phyloP scores from a whole-genome alignment of 2,329 filamentous ascomycete species.

The Ascochyta rabiei region DNA sequence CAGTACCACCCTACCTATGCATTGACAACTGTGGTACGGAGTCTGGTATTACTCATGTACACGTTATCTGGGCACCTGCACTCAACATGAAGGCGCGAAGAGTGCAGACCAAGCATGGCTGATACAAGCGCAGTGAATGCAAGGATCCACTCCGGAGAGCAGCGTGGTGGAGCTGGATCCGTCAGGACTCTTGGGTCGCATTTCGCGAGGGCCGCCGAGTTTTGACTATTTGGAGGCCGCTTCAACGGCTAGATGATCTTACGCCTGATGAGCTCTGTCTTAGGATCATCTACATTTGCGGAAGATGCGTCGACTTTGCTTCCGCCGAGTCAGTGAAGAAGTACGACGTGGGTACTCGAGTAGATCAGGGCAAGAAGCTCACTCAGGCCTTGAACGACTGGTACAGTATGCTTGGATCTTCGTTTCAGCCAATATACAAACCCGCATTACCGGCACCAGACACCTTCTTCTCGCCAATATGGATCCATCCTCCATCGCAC shows the following conservation, averaged over 20 bases:
- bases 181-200: constrained; percentile 70
- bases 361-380: constrained; percentile 55
- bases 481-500: constrained; percentile 40
- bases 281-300: constrained; percentile 61
- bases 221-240: constrained; percentile 65
- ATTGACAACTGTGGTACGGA: not conserved
- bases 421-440: constrained; percentile 52
- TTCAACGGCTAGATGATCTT: constrained; percentile 55
- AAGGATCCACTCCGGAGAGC: constrained; percentile 60
- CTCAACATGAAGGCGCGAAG: too few relatives aligned
- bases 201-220: constrained; percentile 63
- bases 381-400: constrained; percentile 59
- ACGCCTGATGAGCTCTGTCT: constrained; percentile 61
- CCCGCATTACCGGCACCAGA: constrained; percentile 18
- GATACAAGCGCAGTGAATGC: constrained; percentile 51
- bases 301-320: constrained; percentile 64
- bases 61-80: not conserved
- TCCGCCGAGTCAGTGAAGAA: constrained; percentile 54
- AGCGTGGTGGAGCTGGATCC: constrained; percentile 70
- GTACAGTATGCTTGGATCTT: constrained; percentile 52
- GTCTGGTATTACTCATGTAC: not conserved
- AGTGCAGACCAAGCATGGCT: not conserved
- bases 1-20: not conserved
- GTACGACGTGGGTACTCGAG: constrained; percentile 52
- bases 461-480: constrained; percentile 29